Evolutionary conservation across 352 stramenopile species (phyloP).

Genomic region (Globisporangium solare): DNA sequence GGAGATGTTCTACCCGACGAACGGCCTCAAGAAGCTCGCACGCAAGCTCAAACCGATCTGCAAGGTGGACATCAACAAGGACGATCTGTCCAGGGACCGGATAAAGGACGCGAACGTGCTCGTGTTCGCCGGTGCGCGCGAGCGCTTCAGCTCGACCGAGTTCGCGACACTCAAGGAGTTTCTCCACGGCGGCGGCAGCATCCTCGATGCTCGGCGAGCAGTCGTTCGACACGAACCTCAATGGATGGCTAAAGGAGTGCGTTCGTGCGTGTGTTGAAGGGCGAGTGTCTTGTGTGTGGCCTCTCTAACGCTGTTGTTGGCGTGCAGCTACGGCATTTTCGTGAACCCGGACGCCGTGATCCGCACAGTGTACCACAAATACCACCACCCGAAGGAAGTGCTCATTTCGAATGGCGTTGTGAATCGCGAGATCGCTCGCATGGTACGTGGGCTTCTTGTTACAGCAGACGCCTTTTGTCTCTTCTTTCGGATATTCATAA

Average conservation of each 20-base stretch:
- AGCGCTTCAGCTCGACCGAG: slow-evolving; percentile 87
- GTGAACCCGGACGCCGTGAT: slow-evolving; percentile 88
- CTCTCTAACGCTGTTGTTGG: not conserved
- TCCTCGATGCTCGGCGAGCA: slow-evolving; percentile 88
- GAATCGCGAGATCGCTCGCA: slow-evolving; percentile 87
- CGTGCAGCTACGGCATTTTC: slow-evolving; percentile 76
- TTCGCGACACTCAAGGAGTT: slow-evolving; percentile 89
- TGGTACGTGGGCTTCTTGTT: slow-evolving; percentile 23
- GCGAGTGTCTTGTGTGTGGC: not conserved
- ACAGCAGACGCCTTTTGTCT: not conserved
- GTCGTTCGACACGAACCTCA: slow-evolving; percentile 91
- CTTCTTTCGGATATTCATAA: no score
- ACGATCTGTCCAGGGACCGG: slow-evolving; percentile 85
- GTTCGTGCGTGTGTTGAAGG: slow-evolving; percentile 4
- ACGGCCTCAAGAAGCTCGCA: slow-evolving; percentile 92
- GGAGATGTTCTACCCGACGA: slow-evolving; percentile 89
- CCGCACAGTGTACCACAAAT: slow-evolving; percentile 95
- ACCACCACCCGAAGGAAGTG: slow-evolving; percentile 95
- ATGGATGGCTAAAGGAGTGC: slow-evolving; percentile 92
- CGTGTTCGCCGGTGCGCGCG: slow-evolving; percentile 87
- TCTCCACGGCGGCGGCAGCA: slow-evolving; percentile 81
- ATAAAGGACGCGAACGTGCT: slow-evolving; percentile 87
- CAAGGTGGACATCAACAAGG: slow-evolving; percentile 95
- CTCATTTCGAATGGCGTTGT: slow-evolving; percentile 94
- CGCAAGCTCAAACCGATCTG: slow-evolving; percentile 83